Conservation (phyloP, 768 basidiomycete genomes). For the Candolleomyces eurysporus region DNA sequence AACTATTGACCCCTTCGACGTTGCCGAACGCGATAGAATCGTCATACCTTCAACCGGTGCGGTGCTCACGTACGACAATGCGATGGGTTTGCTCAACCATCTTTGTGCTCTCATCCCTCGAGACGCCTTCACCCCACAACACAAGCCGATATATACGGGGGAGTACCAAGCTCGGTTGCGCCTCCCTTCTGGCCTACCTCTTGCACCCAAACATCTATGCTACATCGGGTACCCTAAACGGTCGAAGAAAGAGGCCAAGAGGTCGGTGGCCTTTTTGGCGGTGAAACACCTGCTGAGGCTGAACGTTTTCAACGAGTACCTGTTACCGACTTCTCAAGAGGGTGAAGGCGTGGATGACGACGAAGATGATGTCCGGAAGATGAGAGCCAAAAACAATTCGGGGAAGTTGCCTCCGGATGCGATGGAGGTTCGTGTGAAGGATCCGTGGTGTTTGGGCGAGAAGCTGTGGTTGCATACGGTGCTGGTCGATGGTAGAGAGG, state of each 20-base stretch:
- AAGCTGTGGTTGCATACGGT: slow-evolving; percentile 66
- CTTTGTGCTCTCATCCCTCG: slow-evolving; percentile 77
- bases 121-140: slow-evolving; percentile 63
- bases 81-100: slow-evolving; percentile 66
- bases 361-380: slow-evolving; percentile 40
- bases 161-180: slow-evolving; percentile 57
- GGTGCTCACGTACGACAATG: slow-evolving; percentile 73
- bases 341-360: slow-evolving; percentile 50
- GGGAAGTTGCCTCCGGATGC: slow-evolving; percentile 38
- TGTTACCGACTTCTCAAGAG: slow-evolving; percentile 65
- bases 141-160: slow-evolving; percentile 59
- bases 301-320: slow-evolving; percentile 80
- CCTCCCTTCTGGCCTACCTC: slow-evolving; percentile 67
- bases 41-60: slow-evolving; percentile 73
- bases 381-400: slow-evolving; percentile 28
- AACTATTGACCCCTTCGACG: slow-evolving; percentile 47
- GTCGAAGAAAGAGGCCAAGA: slow-evolving; percentile 80
- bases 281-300: slow-evolving; percentile 65
- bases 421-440: slow-evolving; percentile 58
- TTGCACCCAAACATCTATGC: slow-evolving; percentile 49
- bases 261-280: slow-evolving; percentile 78
- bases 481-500: slow-evolving; percentile 42
- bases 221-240: slow-evolving; percentile 58
- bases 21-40: slow-evolving; percentile 69
- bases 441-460: slow-evolving; percentile 63